phyloP scores from a whole-genome alignment of 495 filamentous ascomycete species.

The Podospora tetraspora region DNA sequence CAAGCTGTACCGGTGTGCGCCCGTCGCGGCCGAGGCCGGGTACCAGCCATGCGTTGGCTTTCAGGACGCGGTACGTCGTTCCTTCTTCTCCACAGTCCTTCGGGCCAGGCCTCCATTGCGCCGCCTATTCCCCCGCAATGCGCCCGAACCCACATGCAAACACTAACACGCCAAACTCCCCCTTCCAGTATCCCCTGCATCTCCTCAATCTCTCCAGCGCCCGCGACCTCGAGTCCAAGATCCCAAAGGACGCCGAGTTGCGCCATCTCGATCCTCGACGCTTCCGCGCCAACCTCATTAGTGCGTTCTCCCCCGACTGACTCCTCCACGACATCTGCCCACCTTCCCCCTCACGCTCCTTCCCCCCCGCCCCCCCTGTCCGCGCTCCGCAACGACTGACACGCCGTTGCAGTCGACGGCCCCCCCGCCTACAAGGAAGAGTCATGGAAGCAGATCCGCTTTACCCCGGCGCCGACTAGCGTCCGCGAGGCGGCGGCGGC shows the following conservation, averaged over 20 bases:
- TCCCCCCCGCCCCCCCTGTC: background rate
- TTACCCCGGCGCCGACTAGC: slow-evolving; percentile 44
- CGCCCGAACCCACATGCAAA: background rate
- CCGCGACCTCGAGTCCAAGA: slow-evolving; percentile 54
- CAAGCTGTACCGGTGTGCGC: slow-evolving; percentile 71
- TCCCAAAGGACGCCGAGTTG: slow-evolving; percentile 45
- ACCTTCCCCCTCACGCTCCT: background rate
- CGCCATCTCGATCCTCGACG: slow-evolving; percentile 56
- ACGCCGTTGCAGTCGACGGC: slow-evolving; percentile 31
- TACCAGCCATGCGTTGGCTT: slow-evolving; percentile 77
- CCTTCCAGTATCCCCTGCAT: slow-evolving; percentile 70
- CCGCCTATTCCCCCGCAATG: slow-evolving; percentile 1
- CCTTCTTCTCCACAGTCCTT: background rate
- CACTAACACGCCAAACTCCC: background rate
- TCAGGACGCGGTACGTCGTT: slow-evolving; percentile 63
- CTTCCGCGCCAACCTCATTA: slow-evolving; percentile 81
- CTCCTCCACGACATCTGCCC: background rate
- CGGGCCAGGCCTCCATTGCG: background rate
- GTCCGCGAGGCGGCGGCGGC: slow-evolving; percentile 12
- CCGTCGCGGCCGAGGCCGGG: slow-evolving; percentile 58
- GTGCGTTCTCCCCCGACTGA: slow-evolving; percentile 30
- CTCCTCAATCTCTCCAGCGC: slow-evolving; percentile 71
- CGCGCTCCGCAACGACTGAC: background rate
- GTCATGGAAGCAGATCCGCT: slow-evolving; percentile 65
- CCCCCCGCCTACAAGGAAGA: slow-evolving; percentile 56